Conservation (phyloP, 768 basidiomycete genomes). For the Tulasnella sp. region DNA sequence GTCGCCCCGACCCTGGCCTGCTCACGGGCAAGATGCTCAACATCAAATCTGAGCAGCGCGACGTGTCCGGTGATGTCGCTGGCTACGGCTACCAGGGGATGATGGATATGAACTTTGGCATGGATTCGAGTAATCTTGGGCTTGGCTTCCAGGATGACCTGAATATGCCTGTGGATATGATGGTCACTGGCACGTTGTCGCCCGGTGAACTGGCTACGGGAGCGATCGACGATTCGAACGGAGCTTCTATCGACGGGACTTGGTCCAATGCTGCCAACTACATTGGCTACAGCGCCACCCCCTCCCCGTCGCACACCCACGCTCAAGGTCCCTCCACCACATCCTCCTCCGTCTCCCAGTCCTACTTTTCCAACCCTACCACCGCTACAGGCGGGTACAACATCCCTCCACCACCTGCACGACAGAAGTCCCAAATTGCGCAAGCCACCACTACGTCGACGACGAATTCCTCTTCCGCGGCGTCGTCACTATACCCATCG, state of each 20-base stretch:
- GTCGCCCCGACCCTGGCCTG: not conserved
- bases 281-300: not conserved
- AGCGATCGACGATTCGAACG: not conserved
- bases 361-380: not conserved
- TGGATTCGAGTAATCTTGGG: too few relatives aligned
- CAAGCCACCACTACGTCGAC: too few relatives aligned
- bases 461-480: too few relatives aligned
- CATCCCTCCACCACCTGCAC: conserved; percentile 9
- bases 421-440: conserved; percentile 5
- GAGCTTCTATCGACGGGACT: not conserved
- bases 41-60: not conserved
- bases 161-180: too few relatives aligned
- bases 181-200: not conserved
- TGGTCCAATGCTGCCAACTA: not conserved
- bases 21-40: not conserved
- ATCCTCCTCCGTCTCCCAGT: not conserved
- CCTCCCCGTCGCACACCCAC: not conserved
- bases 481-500: too few relatives aligned
- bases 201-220: not conserved
- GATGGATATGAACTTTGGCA: not conserved
- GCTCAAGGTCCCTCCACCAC: not conserved
- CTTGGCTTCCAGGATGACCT: too few relatives aligned
- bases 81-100: not conserved
- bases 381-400: not conserved
- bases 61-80: not conserved